Evolutionary conservation across 2,329 filamentous ascomycete species (phyloP), one percentile per base, ranked within the genome.

Genomic region (Colletotrichum spinosum): DNA sequence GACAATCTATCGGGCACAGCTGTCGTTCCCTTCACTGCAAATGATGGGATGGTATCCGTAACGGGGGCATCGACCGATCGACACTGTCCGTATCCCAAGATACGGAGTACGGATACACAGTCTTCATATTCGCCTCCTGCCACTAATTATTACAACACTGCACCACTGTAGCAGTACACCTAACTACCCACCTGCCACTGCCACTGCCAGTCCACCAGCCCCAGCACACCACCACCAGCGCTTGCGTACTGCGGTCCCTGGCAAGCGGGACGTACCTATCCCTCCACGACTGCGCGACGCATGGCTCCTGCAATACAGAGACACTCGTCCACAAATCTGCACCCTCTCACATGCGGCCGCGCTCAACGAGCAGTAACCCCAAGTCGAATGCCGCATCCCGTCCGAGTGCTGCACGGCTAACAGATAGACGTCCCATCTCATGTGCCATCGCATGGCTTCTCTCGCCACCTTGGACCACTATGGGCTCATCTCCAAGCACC

Each of bases 351-450:
- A 48, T 39, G 54, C 53, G 38, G 59, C 57, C 17, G 53, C 53
- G 57, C 54, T 57, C 45, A 11, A 44, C 34, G 39, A 52, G 35
- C 11, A 37, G 25, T 25, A 25, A 25, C 25, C 25, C 62, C 57
- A 55, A 65, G 53, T 41, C 53, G 41, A 61, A 65, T 56, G 37
- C 48, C 49, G 34, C 33, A 46, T 34, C n/a, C 58, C 52, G 45
- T 66, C 63, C 45, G 46, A 38, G 46, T 53, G 44, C 42, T 15
- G 39, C 42, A 33, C 17, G 17, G 41, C 53, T 37, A 39, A 45
- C 15, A 48, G 53, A 63, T 42, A 45, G n/a, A 48, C 63, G 52
- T 66, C 63, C 58, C 63, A 56, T 65, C 39, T 65, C 25, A 58
- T 37, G 45, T 62, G 42, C 58, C 58, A 57, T 66, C 52, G 63